These are phyloP conservation scores for Beauveria medogensis DNA, from an alignment of 2,329 filamentous ascomycete species.

Conservation along the genomic window DNA sequence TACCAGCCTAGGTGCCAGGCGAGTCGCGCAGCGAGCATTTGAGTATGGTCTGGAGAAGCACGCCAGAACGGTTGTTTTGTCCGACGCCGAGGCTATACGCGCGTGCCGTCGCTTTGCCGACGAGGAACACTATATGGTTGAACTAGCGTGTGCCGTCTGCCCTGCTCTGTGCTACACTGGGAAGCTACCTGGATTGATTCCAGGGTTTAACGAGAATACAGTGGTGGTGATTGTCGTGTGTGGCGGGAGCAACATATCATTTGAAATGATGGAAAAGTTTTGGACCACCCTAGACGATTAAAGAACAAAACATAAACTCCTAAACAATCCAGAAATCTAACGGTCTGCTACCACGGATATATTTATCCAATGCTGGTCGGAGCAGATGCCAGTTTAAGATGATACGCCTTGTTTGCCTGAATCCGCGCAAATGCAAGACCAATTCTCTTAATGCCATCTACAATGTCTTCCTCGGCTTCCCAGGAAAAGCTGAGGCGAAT, in stretches of 20 bases:
- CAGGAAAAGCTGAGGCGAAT: slow-evolving; percentile 65
- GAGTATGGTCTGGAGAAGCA: slow-evolving; percentile 20
- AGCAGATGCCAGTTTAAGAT: slow-evolving; percentile 14
- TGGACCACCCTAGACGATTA: not conserved
- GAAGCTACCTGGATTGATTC: slow-evolving; percentile 17
- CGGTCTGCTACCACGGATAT: not conserved
- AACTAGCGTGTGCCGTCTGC: slow-evolving; percentile 21
- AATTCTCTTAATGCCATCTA: slow-evolving; percentile 59
- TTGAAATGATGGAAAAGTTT: slow-evolving; percentile 21
- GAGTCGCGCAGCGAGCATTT: slow-evolving; percentile 46
- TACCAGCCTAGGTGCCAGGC: slow-evolving; percentile 58
- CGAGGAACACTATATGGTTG: slow-evolving; percentile 23
- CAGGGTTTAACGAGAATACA: slow-evolving; percentile 16
- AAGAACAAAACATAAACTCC: not conserved
- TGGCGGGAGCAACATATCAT: slow-evolving; percentile 24
- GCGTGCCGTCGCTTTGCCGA: slow-evolving; percentile 21
- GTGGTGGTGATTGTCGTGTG: slow-evolving; percentile 23
- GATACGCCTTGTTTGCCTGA: slow-evolving; percentile 20
- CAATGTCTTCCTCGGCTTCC: slow-evolving; percentile 58
- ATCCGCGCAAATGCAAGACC: slow-evolving; percentile 36
- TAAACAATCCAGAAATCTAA: not conserved
- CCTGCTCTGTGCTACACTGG: slow-evolving; percentile 22
- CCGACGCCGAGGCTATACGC: slow-evolving; percentile 21
- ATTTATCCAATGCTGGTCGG: not conserved
- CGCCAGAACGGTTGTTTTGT: slow-evolving; percentile 19